Conservation (phyloP, 164 flowering plant genomes). For the Liquidambar formosana region DNA sequence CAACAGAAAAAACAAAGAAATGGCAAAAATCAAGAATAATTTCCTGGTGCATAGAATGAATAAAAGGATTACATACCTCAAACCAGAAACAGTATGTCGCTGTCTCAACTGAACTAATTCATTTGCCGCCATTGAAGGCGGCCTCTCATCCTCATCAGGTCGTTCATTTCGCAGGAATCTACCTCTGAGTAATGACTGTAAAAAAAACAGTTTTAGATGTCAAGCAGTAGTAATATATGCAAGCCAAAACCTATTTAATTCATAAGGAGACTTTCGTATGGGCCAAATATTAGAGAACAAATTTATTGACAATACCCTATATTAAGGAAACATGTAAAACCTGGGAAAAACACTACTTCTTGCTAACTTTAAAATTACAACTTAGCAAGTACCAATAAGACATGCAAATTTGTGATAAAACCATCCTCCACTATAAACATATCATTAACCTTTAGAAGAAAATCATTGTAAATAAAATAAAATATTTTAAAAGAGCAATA, state of each 20-base stretch:
- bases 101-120: constrained; percentile 69
- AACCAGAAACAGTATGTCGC: constrained; percentile 69
- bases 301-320: too few relatives aligned
- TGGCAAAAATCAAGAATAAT: background rate
- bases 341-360: too few relatives aligned
- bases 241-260: background rate
- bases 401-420: too few relatives aligned
- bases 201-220: constrained; percentile 16
- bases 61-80: constrained; percentile 44
- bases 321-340: too few relatives aligned
- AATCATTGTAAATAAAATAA: too few relatives aligned
- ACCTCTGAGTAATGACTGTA: constrained; percentile 75
- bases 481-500: too few relatives aligned
- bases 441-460: too few relatives aligned
- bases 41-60: background rate
- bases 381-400: too few relatives aligned
- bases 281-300: too few relatives aligned
- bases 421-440: too few relatives aligned
- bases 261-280: background rate
- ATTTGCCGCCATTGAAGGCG: constrained; percentile 58
- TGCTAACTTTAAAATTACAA: too few relatives aligned
- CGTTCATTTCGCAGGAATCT: constrained; percentile 73
- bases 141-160: constrained; percentile 63
- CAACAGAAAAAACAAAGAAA: background rate
- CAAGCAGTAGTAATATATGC: background rate